Percentiles rank a stretch among this genome's conserved stretches.
Conservation (phyloP, 2,329 filamentous ascomycete genomes). For the Teratosphaeria zuluensis region DNA sequence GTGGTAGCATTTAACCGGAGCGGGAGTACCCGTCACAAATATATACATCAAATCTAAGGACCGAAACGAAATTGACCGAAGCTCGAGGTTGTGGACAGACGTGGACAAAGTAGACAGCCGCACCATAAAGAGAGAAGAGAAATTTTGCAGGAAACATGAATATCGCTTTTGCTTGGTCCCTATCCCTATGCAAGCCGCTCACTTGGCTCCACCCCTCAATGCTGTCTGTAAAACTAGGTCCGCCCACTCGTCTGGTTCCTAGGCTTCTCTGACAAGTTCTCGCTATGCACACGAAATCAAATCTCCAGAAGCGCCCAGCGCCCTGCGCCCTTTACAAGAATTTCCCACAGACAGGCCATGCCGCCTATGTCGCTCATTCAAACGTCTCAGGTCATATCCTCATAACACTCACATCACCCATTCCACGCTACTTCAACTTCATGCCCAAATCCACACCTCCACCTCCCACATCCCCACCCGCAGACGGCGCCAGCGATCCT, state of each 20-base stretch:
- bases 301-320: background rate
- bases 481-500: conserved; percentile 42
- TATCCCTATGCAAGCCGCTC: background rate
- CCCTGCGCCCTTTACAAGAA: too few relatives aligned
- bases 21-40: background rate
- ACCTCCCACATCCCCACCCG: background rate
- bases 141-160: too few relatives aligned
- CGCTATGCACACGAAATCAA: background rate
- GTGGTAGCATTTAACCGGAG: background rate
- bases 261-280: background rate
- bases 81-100: too few relatives aligned
- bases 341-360: too few relatives aligned
- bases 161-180: too few relatives aligned
- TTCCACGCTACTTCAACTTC: background rate
- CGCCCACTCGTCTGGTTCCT: background rate
- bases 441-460: background rate
- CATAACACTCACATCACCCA: background rate
- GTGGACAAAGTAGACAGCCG: too few relatives aligned
- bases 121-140: too few relatives aligned
- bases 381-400: background rate
- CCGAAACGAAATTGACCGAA: too few relatives aligned
- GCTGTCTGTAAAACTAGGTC: background rate
- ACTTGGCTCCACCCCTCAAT: background rate
- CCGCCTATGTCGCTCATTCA: too few relatives aligned
- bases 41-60: too few relatives aligned